These are phyloP conservation scores for Coemansia sp. DNA, from an alignment of 192 early-diverging fungal genomes.

Conservation along the genomic window DNA sequence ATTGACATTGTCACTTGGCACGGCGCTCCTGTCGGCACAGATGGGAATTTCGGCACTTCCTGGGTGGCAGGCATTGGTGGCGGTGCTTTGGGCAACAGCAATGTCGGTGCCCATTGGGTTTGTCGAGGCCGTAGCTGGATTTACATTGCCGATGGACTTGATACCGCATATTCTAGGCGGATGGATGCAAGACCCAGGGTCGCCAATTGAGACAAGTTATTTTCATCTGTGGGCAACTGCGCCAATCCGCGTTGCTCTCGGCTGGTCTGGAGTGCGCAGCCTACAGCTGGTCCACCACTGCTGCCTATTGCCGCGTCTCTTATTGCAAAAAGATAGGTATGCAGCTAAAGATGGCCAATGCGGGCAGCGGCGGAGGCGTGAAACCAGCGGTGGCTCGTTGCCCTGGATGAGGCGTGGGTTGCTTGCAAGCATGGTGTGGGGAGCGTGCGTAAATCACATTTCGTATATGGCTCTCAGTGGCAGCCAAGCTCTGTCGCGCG, in stretches of 20 bases:
- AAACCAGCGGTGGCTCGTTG: background rate
- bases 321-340: background rate
- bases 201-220: conserved; percentile 47
- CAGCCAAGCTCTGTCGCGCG: conserved; percentile 7
- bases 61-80: conserved; percentile 42
- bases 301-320: background rate
- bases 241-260: conserved; percentile 38
- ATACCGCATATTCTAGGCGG: conserved; percentile 45
- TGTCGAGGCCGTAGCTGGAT: conserved; percentile 43
- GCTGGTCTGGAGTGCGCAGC: conserved; percentile 50
- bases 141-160: conserved; percentile 44
- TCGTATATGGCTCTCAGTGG: conserved; percentile 23
- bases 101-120: conserved; percentile 46
- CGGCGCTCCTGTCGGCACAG: conserved; percentile 36
- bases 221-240: conserved; percentile 49
- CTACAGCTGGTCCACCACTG: conserved; percentile 41
- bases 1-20: conserved; percentile 31
- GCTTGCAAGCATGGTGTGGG: conserved; percentile 38
- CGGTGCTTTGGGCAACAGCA: conserved; percentile 27
- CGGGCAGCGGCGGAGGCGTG: background rate
- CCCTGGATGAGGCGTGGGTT: conserved; percentile 45
- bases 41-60: conserved; percentile 35
- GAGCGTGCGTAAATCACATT: conserved; percentile 43
- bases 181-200: conserved; percentile 41
- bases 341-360: background rate